Evolutionary conservation across 345 rosid genomes (phyloP), one percentile per base, ranked within the genome.

Genomic region (Erucastrum elatum): DNA sequence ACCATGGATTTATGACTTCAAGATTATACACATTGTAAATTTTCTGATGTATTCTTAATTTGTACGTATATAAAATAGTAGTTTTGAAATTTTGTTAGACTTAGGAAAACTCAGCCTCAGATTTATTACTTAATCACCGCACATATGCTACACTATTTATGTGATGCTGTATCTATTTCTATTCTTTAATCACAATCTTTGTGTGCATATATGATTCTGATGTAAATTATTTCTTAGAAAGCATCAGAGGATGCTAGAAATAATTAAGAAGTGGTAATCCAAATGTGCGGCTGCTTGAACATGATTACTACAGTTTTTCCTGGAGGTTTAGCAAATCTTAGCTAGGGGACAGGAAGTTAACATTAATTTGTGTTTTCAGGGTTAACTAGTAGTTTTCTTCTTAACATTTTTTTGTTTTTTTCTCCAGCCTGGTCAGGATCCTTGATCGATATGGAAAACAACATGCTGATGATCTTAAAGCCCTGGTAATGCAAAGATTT

Each of bases 381-480:
- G 70, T 60, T 68, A 71, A 49, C 13, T 64, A 3, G 37, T 71
- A 11, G 46, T 44, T 56, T 56, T 53, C 46, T 12, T 17, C 30
- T 49, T 69, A 75, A 80, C 34, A 33, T n/a, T 46, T 6, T 0
- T 0, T 0, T 0, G 15, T 62, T 49, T 44, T 33, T 41, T 37
- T 70, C 68, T 80, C 35, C 76, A 80, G 83, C 72, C 41, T 80
- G 63, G 75, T 75, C 27, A 80, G 59, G 83, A 75, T 80, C 75
- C 75, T 80, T 70, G 80, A 70, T 55, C 83, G 68, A 44, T 80
- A 80, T 59, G 72, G 72, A 13, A 70, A 64, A 58, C 79, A 69
- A 11, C 75, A 62, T 61, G 75, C 35, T 3, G 83, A 64, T 68
- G 76, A 80, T 75, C 67, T 69, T 25, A 75, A 80, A 56, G 76